Evolutionary conservation across 306 rosid genomes (phyloP).

Genomic region (Lotus japonicus): DNA sequence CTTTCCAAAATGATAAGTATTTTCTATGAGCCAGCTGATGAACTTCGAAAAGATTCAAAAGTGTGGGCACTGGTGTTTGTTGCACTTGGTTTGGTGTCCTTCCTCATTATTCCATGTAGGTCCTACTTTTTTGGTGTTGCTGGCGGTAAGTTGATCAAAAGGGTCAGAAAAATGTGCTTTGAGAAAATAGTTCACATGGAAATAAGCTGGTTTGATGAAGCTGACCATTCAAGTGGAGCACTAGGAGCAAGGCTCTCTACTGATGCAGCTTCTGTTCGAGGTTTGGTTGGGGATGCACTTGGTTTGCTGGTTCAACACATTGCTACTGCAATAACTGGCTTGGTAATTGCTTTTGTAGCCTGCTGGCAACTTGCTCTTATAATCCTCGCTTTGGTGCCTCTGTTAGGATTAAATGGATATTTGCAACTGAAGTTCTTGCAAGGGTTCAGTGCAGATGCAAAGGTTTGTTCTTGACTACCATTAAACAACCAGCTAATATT

Average conservation of each 20-base stretch:
- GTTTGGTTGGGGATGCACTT: slow-evolving; percentile 57
- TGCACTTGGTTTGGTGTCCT: slow-evolving; percentile 31
- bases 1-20: slow-evolving; percentile 43
- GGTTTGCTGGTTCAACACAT: slow-evolving; percentile 46
- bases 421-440: slow-evolving; percentile 33
- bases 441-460: slow-evolving; percentile 52
- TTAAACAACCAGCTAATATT: background rate
- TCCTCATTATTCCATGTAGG: slow-evolving; percentile 37
- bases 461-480: slow-evolving; percentile 32
- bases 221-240: slow-evolving; percentile 44
- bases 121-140: slow-evolving; percentile 47
- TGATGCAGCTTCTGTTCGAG: slow-evolving; percentile 49
- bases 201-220: slow-evolving; percentile 71
- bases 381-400: slow-evolving; percentile 40
- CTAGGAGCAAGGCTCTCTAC: slow-evolving; percentile 51
- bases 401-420: slow-evolving; percentile 33
- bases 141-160: slow-evolving; percentile 40
- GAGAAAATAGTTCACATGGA: slow-evolving; percentile 51
- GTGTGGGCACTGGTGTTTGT: slow-evolving; percentile 57
- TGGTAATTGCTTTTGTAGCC: slow-evolving; percentile 43
- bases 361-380: slow-evolving; percentile 46
- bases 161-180: slow-evolving; percentile 40
- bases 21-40: slow-evolving; percentile 53
- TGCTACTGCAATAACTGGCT: slow-evolving; percentile 30
- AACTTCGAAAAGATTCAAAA: slow-evolving; percentile 57